Percentiles rank a stretch among this genome's conserved stretches.
Evolutionary conservation across 192 early-diverging fungal genomes (phyloP).

Genomic region (Coemansia sp.): DNA sequence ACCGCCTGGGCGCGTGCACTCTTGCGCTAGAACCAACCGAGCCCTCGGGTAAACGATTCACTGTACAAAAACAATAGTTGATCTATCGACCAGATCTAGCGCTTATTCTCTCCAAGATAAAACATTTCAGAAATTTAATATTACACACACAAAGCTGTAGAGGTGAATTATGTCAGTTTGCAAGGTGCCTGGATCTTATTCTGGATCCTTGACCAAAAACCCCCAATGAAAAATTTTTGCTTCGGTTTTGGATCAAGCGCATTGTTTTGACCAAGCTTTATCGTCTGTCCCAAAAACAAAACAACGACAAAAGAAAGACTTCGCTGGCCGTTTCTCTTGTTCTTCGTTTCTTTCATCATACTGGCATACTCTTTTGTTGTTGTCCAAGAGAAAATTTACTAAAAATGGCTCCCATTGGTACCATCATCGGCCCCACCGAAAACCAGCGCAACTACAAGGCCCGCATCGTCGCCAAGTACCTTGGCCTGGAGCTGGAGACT

Average conservation of each 20-base stretch:
- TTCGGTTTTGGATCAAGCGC: background rate
- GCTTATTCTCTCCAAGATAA: no score
- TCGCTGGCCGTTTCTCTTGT: background rate
- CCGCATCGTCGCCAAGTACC: slow-evolving; percentile 75
- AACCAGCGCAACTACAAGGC: slow-evolving; percentile 46
- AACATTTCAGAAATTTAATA: no score
- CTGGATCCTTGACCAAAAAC: background rate
- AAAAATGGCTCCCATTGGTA: slow-evolving; percentile 30
- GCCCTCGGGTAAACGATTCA: no score
- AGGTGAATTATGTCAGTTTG: no score
- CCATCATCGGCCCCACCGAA: slow-evolving; percentile 10
- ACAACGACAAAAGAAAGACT: background rate
- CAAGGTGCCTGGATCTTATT: no score
- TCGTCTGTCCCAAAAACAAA: background rate
- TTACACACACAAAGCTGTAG: no score
- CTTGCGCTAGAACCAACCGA: slow-evolving; percentile 6
- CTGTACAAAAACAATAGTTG: no score
- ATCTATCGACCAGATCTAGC: no score
- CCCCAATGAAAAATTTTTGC: background rate
- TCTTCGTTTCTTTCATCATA: background rate
- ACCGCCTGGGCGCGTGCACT: slow-evolving; percentile 11
- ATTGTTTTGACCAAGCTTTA: background rate
- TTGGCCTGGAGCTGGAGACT: slow-evolving; percentile 71
- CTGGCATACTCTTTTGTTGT: background rate
- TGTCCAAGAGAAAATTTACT: background rate